phyloP scores from a whole-genome alignment of 148 eudicot species.

The Chenopodium quinoa region DNA sequence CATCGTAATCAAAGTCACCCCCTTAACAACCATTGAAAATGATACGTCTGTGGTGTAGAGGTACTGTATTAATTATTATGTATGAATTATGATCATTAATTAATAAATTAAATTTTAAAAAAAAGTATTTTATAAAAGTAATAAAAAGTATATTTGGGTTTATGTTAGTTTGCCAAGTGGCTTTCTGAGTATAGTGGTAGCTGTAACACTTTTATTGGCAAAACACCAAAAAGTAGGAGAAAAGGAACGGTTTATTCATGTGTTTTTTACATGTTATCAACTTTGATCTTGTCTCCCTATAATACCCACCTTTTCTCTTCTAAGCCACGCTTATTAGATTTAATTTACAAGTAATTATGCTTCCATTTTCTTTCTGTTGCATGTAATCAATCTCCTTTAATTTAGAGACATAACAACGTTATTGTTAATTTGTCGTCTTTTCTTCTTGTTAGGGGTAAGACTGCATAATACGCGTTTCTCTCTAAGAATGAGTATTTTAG shows the following conservation, averaged over 20 bases:
- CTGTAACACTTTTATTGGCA: slow-evolving; percentile 13
- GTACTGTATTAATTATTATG: not conserved
- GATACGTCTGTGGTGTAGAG: slow-evolving; percentile 11
- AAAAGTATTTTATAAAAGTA: not conserved
- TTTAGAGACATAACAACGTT: not conserved
- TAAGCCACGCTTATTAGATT: slow-evolving; percentile 21
- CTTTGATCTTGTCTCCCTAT: slow-evolving; percentile 26
- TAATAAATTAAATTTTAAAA: too few species aligned
- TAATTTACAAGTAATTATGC: not conserved
- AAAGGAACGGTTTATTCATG: slow-evolving; percentile 12
- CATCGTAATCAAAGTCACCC: slow-evolving; percentile 18
- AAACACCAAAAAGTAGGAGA: slow-evolving; percentile 5
- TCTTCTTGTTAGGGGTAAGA: not conserved
- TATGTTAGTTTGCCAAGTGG: slow-evolving; percentile 18
- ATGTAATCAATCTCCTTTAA: not conserved
- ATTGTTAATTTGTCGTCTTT: not conserved
- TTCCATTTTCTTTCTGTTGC: not conserved
- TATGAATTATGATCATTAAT: not conserved
- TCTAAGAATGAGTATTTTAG: too few species aligned
- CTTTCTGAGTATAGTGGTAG: not conserved
- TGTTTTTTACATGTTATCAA: slow-evolving; percentile 22
- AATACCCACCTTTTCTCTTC: slow-evolving; percentile 21
- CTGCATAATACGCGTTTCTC: not conserved
- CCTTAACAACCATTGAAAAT: slow-evolving; percentile 16
- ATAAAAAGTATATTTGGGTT: not conserved